phyloP scores from a whole-genome alignment of 2,329 filamentous ascomycete genomes.

The Epichloe baconii region DNA sequence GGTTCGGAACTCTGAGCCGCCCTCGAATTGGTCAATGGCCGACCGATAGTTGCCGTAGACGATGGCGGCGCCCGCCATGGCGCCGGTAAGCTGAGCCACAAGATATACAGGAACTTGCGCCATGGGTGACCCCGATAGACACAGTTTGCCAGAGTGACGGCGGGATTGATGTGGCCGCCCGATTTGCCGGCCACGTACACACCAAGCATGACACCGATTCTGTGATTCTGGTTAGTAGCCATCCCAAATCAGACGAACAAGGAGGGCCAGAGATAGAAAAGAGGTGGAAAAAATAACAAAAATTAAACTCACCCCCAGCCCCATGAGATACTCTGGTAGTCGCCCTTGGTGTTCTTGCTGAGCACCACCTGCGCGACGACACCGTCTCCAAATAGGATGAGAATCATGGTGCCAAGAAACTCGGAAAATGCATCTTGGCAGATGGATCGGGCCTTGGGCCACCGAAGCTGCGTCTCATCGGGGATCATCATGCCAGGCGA shows the following conservation, averaged over 20 bases:
- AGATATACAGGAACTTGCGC: conserved; percentile 56
- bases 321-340: conserved; percentile 36
- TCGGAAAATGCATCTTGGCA: conserved; percentile 50
- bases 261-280: too few relatives aligned
- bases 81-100: conserved; percentile 52
- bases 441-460: conserved; percentile 38
- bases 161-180: conserved; percentile 56
- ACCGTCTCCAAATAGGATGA: conserved; percentile 59
- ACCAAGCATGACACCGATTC: conserved; percentile 55
- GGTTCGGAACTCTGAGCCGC: conserved; percentile 45
- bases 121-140: conserved; percentile 56
- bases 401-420: conserved; percentile 54
- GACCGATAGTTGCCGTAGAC: conserved; percentile 52
- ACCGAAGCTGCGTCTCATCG: conserved; percentile 22
- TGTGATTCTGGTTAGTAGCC: conserved; percentile 8
- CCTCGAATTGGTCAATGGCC: conserved; percentile 53
- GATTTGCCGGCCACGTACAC: conserved; percentile 54
- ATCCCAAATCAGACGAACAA: too few relatives aligned
- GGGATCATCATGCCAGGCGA: conserved; percentile 5
- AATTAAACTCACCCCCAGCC: conserved; percentile 30
- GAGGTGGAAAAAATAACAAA: neutral
- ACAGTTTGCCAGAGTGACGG: conserved; percentile 58
- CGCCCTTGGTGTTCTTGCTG: conserved; percentile 33
- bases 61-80: conserved; percentile 46
- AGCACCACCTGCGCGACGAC: conserved; percentile 57